Percentiles rank a stretch among this genome's conserved stretches.
These are phyloP conservation scores for Globisporangium camurandrum DNA, from an alignment of 352 stramenopile species.

Conservation along the genomic window DNA sequence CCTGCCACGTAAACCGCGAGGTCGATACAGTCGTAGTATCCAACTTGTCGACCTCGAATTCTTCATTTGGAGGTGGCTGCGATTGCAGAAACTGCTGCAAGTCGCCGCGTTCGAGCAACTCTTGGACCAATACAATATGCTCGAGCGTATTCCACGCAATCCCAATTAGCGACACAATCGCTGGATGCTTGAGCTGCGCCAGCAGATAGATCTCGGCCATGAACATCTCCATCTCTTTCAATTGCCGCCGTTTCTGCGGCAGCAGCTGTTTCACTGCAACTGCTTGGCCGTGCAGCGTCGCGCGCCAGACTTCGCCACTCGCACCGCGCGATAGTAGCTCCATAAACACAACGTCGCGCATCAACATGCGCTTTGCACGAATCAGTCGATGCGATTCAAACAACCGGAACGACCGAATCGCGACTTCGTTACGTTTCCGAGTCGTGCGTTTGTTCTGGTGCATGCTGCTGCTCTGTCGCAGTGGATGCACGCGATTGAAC, in stretches of 20 bases:
- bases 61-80: constrained; percentile 12
- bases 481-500: constrained; percentile 18
- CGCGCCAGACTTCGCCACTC: constrained; percentile 68
- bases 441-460: constrained; percentile 6
- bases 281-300: constrained; percentile 30
- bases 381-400: constrained; percentile 64
- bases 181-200: constrained; percentile 52
- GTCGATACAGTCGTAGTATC: too few relatives aligned
- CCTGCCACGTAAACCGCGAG: constrained; percentile 35
- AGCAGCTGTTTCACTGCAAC: constrained; percentile 69
- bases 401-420: constrained; percentile 49
- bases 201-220: constrained; percentile 72
- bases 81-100: constrained; percentile 42
- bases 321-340: constrained; percentile 38
- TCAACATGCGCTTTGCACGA: constrained; percentile 33
- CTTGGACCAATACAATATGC: constrained; percentile 65
- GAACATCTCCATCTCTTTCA: constrained; percentile 69
- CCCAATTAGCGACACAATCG: constrained; percentile 51
- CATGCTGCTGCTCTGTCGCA: too few relatives aligned
- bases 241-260: constrained; percentile 32
- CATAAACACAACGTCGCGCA: constrained; percentile 49
- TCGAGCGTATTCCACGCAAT: constrained; percentile 71
- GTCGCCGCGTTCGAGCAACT: constrained; percentile 67
- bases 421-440: constrained; percentile 36
- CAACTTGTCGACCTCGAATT: too few relatives aligned